Base-by-base conservation (phyloP, 768 basidiomycete genomes). In the Pholiota molesta region DNA sequence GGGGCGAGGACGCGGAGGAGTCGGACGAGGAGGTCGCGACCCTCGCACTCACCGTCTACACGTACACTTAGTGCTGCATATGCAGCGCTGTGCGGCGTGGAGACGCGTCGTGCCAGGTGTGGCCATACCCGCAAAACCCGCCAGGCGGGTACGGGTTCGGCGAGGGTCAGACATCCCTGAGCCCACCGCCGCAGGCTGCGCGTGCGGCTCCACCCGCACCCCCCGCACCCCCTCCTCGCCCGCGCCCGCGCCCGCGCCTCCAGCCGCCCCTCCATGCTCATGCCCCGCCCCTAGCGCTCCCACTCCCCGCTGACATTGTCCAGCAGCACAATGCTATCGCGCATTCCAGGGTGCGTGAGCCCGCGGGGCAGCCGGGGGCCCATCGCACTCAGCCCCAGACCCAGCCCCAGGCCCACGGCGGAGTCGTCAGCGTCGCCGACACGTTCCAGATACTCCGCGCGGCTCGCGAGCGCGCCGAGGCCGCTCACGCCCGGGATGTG, bases 261-360 rank as follows among this genome's bases (percentile, higher is more conserved):
- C 57, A 96, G 72, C 59, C 94, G 77, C 77, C 95, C 94, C 74
- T 92, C 94, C 53, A 96, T 73, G 0, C 94, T 93, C 62, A 77
- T 83, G 0, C 94, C 93, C 26, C 95, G 72, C 0, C 94, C 94
- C 67, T 93, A 90, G 1, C 93, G 77, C 65, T 92, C 90, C 93
- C 92, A 96, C 74, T 95, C 94, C 0, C 92, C 92, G 10, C 92
- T 91, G 1, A 83, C 75, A 49, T 89, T 89, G 66, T 88, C 88
- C 52, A 86, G 66, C 65, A 87, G 60, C 8, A 74, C 77, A 35
- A 81, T 72, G 9, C 6, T 7, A 3, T 79, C 82, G 56, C 74
- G 45, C 56, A 69, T 70, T 5, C 68, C 67, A 5, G 66, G 57
- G n/a, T 74, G 69, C 1, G 68, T 66, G 5, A 69, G n/a, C 21